Evolutionary conservation across 2,329 filamentous ascomycete genomes (phyloP).

Genomic region (Tolypocladium sp.): DNA sequence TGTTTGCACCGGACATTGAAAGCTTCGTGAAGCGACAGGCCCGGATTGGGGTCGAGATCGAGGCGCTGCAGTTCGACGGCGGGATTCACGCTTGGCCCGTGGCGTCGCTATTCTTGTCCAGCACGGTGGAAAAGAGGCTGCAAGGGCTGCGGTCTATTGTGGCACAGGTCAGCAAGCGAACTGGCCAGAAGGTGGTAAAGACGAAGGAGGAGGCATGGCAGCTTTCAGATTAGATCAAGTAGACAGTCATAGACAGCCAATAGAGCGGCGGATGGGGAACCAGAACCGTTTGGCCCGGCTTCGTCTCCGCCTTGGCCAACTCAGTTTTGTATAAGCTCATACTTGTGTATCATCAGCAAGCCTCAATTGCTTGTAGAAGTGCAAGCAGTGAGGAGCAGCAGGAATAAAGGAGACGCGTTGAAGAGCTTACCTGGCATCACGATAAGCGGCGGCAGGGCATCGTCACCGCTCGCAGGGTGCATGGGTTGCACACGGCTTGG

Average conservation of each 20-base stretch:
- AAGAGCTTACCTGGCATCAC: neutral
- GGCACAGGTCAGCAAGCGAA: slow-evolving; percentile 25
- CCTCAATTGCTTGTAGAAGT: slow-evolving; percentile 6
- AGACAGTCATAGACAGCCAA: slow-evolving; percentile 27
- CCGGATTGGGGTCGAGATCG: slow-evolving; percentile 43
- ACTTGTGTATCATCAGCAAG: slow-evolving; percentile 16
- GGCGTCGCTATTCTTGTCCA: slow-evolving; percentile 49
- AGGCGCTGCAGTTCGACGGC: slow-evolving; percentile 49
- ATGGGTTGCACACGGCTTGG: neutral
- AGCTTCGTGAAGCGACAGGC: slow-evolving; percentile 47
- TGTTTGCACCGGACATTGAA: slow-evolving; percentile 63
- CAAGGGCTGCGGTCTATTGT: slow-evolving; percentile 38
- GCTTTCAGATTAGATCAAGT: slow-evolving; percentile 59
- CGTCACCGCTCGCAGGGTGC: neutral
- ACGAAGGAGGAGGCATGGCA: slow-evolving; percentile 13
- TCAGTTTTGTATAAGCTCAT: slow-evolving; percentile 26
- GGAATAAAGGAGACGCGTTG: neutral
- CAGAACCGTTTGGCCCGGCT: slow-evolving; percentile 40
- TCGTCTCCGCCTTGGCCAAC: slow-evolving; percentile 27
- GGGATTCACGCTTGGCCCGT: slow-evolving; percentile 81
- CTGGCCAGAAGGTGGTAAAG: slow-evolving; percentile 8
- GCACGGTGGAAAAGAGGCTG: slow-evolving; percentile 36
- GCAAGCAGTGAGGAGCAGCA: neutral
- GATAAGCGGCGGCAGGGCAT: too few relatives aligned
- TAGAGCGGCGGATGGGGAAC: slow-evolving; percentile 26